Conservation (phyloP, 2,329 filamentous ascomycete genomes). For the Calonectria hawksworthii region DNA sequence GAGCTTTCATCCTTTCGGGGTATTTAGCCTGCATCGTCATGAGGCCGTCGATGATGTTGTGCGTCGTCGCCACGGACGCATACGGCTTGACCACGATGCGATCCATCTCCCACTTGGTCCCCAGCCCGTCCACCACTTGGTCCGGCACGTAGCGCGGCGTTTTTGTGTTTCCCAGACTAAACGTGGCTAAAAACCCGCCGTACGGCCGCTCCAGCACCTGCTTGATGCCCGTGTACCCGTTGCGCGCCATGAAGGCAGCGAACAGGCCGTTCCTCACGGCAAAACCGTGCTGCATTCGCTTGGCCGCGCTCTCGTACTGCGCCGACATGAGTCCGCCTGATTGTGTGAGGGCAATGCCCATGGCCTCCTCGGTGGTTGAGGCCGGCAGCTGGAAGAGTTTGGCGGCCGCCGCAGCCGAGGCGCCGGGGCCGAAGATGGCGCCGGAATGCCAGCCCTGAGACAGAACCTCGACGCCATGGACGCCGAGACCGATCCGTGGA, state of each 20-base stretch:
- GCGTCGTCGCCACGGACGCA: slow-evolving; percentile 7
- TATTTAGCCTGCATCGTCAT: not conserved
- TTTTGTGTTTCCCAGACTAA: not conserved
- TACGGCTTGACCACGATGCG: slow-evolving; percentile 10
- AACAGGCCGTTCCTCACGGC: not conserved
- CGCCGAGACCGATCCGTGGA: not conserved
- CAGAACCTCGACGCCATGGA: not conserved
- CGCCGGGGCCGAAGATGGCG: not conserved
- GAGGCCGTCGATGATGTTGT: slow-evolving; percentile 4
- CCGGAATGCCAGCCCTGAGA: slow-evolving; percentile 8
- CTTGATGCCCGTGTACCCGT: not conserved
- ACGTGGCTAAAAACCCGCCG: not conserved
- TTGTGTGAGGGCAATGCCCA: not conserved
- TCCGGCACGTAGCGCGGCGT: not conserved
- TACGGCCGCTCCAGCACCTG: not conserved
- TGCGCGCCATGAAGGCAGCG: not conserved
- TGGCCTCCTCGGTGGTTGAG: not conserved
- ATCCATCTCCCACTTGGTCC: slow-evolving; percentile 4
- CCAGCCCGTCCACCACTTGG: not conserved
- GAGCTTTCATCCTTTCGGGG: not conserved
- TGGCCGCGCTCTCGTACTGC: not conserved
- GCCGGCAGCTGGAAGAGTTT: not conserved
- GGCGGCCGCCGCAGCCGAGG: not conserved
- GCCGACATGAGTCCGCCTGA: not conserved
- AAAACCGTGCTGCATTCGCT: not conserved